phyloP scores from a whole-genome alignment of 2,329 filamentous ascomycete genomes.

The Fusarium keratoplasticum region DNA sequence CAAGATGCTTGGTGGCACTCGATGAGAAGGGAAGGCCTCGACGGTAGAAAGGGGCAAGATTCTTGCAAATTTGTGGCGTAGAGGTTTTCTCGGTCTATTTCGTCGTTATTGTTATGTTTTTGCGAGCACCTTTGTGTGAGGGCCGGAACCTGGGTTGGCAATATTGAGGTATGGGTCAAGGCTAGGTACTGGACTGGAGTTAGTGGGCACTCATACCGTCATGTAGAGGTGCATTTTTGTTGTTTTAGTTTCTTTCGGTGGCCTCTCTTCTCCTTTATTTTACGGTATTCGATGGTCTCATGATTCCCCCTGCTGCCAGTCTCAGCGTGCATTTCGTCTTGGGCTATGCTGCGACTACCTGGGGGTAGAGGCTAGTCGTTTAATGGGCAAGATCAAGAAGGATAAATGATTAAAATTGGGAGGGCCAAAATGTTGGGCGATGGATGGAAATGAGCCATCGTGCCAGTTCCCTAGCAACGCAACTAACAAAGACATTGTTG shows the following conservation, averaged over 20 bases:
- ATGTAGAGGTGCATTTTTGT: constrained; percentile 42
- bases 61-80: constrained; percentile 30
- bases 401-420: constrained; percentile 6
- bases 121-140: constrained; percentile 16
- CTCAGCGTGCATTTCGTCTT: constrained; percentile 15
- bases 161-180: constrained; percentile 33
- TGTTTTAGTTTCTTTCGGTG: constrained; percentile 16
- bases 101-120: constrained; percentile 14
- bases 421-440: background rate
- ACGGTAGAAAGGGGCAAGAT: constrained; percentile 8
- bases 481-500: constrained; percentile 2
- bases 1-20: constrained; percentile 34
- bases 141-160: constrained; percentile 30
- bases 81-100: constrained; percentile 13
- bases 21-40: constrained; percentile 23
- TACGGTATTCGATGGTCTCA: constrained; percentile 37
- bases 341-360: constrained; percentile 1
- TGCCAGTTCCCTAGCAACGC: constrained; percentile 20
- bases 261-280: constrained; percentile 22
- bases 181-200: constrained; percentile 40
- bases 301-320: constrained; percentile 21
- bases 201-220: constrained; percentile 41
- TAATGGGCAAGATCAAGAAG: background rate
- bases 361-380: background rate
- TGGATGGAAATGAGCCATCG: constrained; percentile 10